Percentiles rank a stretch among this genome's conserved stretches.
phyloP scores from a whole-genome alignment of 352 stramenopile species.

The Blastocystis hominis region DNA sequence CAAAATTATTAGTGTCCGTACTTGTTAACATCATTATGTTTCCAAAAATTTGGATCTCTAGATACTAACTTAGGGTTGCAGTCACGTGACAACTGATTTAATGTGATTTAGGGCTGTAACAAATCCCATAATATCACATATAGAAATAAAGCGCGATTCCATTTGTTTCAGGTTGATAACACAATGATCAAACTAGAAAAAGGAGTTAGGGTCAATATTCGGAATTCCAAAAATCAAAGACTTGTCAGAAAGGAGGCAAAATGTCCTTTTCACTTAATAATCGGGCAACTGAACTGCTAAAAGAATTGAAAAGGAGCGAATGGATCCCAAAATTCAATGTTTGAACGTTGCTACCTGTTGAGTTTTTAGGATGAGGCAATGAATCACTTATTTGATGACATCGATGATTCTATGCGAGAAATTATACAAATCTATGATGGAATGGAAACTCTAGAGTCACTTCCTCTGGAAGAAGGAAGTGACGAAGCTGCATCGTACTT shows the following conservation, averaged over 20 bases:
- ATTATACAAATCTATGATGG: conserved; percentile 13
- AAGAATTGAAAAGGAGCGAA: conserved; percentile 36
- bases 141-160: not conserved
- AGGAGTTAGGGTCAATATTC: not conserved
- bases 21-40: not conserved
- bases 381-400: conserved; percentile 32
- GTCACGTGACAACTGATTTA: not conserved
- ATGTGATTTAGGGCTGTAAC: not conserved
- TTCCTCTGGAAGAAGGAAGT: not conserved
- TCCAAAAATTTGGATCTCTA: not conserved
- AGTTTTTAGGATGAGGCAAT: conserved; percentile 33
- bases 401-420: not conserved
- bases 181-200: not conserved
- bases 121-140: too few relatives aligned
- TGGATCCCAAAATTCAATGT: conserved; percentile 45
- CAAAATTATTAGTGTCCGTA: not conserved
- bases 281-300: conserved; percentile 27
- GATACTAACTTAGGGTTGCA: not conserved
- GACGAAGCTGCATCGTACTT: not conserved
- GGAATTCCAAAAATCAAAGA: not conserved
- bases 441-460: not conserved
- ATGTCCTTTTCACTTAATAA: conserved; percentile 31
- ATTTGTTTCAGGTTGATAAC: not conserved
- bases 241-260: not conserved
- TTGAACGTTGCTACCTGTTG: not conserved